Conservation (phyloP, 495 filamentous ascomycete genomes). For the Penicillium antarcticum region DNA sequence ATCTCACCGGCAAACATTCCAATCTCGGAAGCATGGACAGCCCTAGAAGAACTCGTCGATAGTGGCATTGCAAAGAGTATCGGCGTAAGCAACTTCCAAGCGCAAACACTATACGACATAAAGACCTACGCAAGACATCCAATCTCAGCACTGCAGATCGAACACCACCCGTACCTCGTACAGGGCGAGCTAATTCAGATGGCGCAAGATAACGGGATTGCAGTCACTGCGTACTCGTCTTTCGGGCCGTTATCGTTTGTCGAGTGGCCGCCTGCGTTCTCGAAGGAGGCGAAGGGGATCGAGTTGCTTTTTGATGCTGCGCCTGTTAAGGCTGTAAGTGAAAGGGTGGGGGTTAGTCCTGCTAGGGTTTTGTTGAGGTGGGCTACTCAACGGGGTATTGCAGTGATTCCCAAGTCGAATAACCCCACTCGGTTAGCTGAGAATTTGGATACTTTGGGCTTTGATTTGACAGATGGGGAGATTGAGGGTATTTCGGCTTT, state of each 20-base stretch:
- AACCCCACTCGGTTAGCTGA: constrained; percentile 48
- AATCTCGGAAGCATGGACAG: constrained; percentile 79
- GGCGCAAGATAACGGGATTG: constrained; percentile 65
- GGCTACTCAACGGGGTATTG: constrained; percentile 80
- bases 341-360: constrained; percentile 65
- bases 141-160: constrained; percentile 81
- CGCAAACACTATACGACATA: constrained; percentile 73
- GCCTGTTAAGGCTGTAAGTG: constrained; percentile 56
- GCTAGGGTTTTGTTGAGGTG: constrained; percentile 84
- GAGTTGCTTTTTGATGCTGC: constrained; percentile 65
- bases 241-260: constrained; percentile 80
- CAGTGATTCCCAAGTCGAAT: constrained; percentile 85
- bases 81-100: constrained; percentile 84
- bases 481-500: constrained; percentile 61
- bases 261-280: constrained; percentile 61
- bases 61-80: constrained; percentile 68
- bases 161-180: constrained; percentile 89
- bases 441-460: constrained; percentile 57
- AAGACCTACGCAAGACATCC: constrained; percentile 73
- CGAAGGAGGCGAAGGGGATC: constrained; percentile 59
- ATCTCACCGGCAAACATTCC: constrained; percentile 60
- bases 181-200: constrained; percentile 71
- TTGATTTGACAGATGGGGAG: constrained; percentile 62
- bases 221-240: constrained; percentile 81
- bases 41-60: constrained; percentile 73